Conservation (phyloP, 1,284 basidiomycete genomes). For the Sutorius eximius region DNA sequence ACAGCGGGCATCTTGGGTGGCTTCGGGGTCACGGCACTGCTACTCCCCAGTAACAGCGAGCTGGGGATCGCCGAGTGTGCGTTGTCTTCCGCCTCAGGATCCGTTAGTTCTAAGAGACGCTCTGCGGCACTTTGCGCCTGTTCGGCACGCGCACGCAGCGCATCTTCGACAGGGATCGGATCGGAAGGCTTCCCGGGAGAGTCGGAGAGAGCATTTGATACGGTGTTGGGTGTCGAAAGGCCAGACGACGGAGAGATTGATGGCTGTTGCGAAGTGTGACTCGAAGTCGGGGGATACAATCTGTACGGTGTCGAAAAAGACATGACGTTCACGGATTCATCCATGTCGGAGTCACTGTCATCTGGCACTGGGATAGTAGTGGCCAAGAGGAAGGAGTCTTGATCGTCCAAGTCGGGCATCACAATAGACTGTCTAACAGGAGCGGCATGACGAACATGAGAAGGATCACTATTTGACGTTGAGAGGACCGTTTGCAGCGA, state of each 20-base stretch:
- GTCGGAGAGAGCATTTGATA: conserved; percentile 59
- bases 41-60: conserved; percentile 52
- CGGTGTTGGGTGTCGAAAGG: conserved; percentile 46
- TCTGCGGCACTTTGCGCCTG: conserved; percentile 88
- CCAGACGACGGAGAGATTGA: conserved; percentile 57
- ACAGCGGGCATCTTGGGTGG: conserved; percentile 26
- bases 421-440: conserved; percentile 40
- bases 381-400: conserved; percentile 70
- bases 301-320: conserved; percentile 72
- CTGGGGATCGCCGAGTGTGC: conserved; percentile 54
- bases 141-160: conserved; percentile 78
- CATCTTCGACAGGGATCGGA: conserved; percentile 69
- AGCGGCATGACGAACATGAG: conserved; percentile 35
- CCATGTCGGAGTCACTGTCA: conserved; percentile 66
- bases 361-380: conserved; percentile 70
- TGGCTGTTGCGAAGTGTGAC: conserved; percentile 26
- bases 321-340: conserved; percentile 58
- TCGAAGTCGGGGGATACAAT: conserved; percentile 40
- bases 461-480: conserved; percentile 43
- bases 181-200: conserved; percentile 44
- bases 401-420: conserved; percentile 42
- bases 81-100: conserved; percentile 62
- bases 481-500: conserved; percentile 49
- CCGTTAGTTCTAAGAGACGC: conserved; percentile 75
- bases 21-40: conserved; percentile 41